A percentile compares a stretch with the other conserved stretches of the same genome.
Conservation (phyloP, 495 filamentous ascomycete species). For the Neohortaea acidophila region DNA sequence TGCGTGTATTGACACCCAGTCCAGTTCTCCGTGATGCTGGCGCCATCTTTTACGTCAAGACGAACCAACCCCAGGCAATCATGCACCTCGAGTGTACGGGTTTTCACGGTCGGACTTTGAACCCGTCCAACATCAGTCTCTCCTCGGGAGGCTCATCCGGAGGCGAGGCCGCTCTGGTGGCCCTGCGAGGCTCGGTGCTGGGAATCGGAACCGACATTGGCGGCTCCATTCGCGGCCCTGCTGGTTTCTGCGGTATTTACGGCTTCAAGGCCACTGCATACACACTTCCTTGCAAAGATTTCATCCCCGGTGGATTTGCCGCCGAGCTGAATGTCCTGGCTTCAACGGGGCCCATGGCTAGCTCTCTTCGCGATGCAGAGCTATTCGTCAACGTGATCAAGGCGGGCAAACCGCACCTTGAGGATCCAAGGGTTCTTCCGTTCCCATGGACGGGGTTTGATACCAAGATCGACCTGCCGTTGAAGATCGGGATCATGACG, state of each 20-base stretch:
- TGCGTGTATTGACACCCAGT: too few species aligned
- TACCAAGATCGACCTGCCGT: too few species aligned
- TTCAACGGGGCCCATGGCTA: slow-evolving; percentile 53
- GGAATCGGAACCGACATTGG: slow-evolving; percentile 30
- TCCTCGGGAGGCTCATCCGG: slow-evolving; percentile 50
- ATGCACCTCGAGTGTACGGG: slow-evolving; percentile 4
- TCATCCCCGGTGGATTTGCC: too few species aligned
- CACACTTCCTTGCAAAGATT: too few species aligned
- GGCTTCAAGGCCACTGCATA: slow-evolving; percentile 51
- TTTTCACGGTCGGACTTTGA: slow-evolving; percentile 28
- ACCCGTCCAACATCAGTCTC: slow-evolving; percentile 40
- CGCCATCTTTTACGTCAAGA: slow-evolving; percentile 30
- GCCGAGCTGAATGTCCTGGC: too few species aligned
- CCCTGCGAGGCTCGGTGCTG: slow-evolving; percentile 31
- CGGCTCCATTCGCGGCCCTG: slow-evolving; percentile 50
- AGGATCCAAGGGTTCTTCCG: slow-evolving; percentile 17
- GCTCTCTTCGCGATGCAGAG: slow-evolving; percentile 43
- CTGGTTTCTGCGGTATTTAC: slow-evolving; percentile 48
- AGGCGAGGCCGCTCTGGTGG: slow-evolving; percentile 42
- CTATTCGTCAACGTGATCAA: slow-evolving; percentile 34
- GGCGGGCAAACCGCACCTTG: slow-evolving; percentile 13
- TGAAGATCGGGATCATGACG: too few species aligned
- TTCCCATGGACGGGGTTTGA: slow-evolving; percentile 16
- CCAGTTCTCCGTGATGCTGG: slow-evolving; percentile 25
- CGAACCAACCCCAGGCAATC: slow-evolving; percentile 26